Evolutionary conservation across 1,284 basidiomycete species (phyloP).

Genomic region (Neotropicomus parvogracilis): DNA sequence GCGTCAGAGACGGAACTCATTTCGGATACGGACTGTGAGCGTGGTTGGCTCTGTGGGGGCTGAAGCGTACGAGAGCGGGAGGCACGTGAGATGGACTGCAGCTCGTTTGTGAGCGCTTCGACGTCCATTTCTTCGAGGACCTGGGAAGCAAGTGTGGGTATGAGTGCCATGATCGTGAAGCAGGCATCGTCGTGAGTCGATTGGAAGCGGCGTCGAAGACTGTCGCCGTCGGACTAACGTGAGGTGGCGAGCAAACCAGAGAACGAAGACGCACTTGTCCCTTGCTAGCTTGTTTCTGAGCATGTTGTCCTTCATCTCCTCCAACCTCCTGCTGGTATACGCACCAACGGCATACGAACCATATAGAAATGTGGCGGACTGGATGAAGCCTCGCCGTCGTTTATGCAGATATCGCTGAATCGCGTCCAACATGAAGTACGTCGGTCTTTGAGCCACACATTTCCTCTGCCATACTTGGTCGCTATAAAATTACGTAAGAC

Average conservation of each 20-base stretch:
- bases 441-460: neutral
- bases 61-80: constrained; percentile 24
- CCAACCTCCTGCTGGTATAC: constrained; percentile 64
- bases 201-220: constrained; percentile 72
- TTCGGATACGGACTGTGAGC: constrained; percentile 37
- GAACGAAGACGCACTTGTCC: constrained; percentile 60
- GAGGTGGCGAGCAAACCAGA: constrained; percentile 5
- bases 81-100: constrained; percentile 41
- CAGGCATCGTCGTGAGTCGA: constrained; percentile 81
- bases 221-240: constrained; percentile 31
- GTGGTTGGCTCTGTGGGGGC: constrained; percentile 20
- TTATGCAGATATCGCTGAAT: constrained; percentile 48
- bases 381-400: constrained; percentile 43
- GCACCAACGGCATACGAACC: constrained; percentile 65
- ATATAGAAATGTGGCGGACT: constrained; percentile 49
- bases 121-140: constrained; percentile 80
- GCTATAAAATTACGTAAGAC: constrained; percentile 5
- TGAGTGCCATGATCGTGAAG: constrained; percentile 77
- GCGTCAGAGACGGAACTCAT: constrained; percentile 43
- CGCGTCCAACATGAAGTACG: constrained; percentile 36
- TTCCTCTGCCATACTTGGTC: neutral
- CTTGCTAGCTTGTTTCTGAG: constrained; percentile 63
- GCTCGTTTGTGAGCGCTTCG: constrained; percentile 70
- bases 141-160: constrained; percentile 73
- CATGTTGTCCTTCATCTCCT: constrained; percentile 67